These are phyloP conservation scores for Syzygium oleosum DNA, from an alignment of 345 rosid species.

Conservation along the genomic window DNA sequence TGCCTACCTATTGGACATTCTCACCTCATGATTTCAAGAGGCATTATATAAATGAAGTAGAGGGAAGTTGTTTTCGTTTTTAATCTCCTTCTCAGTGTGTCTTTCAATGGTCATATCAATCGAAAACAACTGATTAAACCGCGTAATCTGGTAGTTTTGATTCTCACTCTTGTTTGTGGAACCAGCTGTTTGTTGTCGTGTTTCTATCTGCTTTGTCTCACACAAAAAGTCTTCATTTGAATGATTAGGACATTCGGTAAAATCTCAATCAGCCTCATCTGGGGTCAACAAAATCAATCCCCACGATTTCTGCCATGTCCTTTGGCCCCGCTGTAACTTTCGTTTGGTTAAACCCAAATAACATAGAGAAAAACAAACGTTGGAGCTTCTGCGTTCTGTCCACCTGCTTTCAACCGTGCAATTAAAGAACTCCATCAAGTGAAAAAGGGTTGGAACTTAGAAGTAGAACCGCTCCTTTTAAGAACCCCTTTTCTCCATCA, in stretches of 20 bases:
- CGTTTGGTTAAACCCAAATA: background rate
- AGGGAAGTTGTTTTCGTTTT: background rate
- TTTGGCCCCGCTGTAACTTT: background rate
- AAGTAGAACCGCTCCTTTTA: conserved; percentile 26
- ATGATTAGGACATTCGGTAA: conserved; percentile 38
- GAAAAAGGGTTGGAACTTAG: conserved; percentile 7
- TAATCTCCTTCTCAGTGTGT: background rate
- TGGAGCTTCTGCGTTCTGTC: background rate
- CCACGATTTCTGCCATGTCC: background rate
- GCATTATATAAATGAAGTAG: background rate
- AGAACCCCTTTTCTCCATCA: background rate
- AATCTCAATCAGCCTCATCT: conserved; percentile 1
- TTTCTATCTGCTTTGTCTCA: conserved; percentile 64
- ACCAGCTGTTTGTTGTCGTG: conserved; percentile 55
- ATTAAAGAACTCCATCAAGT: background rate
- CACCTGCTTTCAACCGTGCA: background rate
- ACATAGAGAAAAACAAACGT: conserved; percentile 5
- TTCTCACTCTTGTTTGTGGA: conserved; percentile 30
- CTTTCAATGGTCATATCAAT: background rate
- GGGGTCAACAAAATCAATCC: conserved; percentile 22
- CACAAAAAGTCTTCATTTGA: conserved; percentile 32
- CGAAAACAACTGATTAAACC: conserved; percentile 19
- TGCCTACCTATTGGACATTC: background rate
- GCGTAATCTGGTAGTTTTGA: conserved; percentile 37
- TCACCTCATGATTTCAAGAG: background rate